These are phyloP conservation scores for Globisporangium carolinianum DNA, from an alignment of 352 stramenopile genomes.

Conservation along the genomic window DNA sequence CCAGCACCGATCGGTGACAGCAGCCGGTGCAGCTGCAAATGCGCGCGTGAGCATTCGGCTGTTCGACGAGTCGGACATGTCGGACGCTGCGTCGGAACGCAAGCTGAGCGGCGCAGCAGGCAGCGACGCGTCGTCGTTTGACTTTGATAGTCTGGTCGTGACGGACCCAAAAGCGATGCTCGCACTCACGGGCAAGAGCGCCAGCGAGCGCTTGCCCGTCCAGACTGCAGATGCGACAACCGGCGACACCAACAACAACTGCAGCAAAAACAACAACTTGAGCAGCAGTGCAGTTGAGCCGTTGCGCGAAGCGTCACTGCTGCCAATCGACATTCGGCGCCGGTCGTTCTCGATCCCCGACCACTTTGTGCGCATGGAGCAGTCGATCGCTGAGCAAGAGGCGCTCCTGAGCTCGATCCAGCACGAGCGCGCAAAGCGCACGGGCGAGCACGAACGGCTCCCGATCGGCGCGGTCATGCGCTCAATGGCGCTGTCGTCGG, in stretches of 20 bases:
- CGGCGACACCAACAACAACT: no score
- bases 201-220: neutral
- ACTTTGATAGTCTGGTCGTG: conserved; percentile 41
- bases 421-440: conserved; percentile 39
- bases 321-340: conserved; percentile 17
- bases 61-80: conserved; percentile 33
- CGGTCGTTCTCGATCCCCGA: conserved; percentile 46
- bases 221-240: neutral
- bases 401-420: conserved; percentile 51
- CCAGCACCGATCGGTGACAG: conserved; percentile 4
- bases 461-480: conserved; percentile 17
- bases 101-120: conserved; percentile 12
- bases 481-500: conserved; percentile 3
- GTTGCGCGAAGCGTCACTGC: neutral
- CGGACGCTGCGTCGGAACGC: neutral
- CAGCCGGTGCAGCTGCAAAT: conserved; percentile 6
- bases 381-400: conserved; percentile 59
- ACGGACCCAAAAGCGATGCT: conserved; percentile 2
- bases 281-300: neutral
- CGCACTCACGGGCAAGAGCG: neutral
- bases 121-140: conserved; percentile 27
- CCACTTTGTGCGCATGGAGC: conserved; percentile 44
- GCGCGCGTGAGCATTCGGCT: conserved; percentile 21
- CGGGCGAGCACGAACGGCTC: conserved; percentile 5
- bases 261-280: neutral